Conservation (phyloP, 768 basidiomycete species). For the Clitopilus passeckerianus region DNA sequence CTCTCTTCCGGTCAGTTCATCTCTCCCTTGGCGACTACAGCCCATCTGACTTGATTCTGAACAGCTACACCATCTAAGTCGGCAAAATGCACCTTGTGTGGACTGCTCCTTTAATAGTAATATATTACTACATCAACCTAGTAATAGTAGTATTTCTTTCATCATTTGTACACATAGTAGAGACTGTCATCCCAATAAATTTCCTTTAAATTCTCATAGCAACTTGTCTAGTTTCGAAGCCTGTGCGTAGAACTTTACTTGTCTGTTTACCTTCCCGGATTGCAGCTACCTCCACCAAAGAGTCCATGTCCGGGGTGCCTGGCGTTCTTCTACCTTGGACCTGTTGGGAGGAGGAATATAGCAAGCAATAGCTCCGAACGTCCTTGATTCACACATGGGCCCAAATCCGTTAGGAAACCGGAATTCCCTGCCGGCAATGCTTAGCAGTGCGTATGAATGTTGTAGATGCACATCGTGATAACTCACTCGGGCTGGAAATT, state of each 20-base stretch:
- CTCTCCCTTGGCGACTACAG: not conserved
- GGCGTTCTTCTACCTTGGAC: not conserved
- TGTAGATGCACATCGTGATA: too few relatives aligned
- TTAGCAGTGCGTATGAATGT: too few relatives aligned
- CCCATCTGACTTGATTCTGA: not conserved
- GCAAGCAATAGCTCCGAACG: not conserved
- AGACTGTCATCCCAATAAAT: not conserved
- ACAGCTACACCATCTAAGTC: not conserved
- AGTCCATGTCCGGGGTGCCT: not conserved
- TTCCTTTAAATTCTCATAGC: not conserved
- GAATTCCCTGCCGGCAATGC: too few relatives aligned
- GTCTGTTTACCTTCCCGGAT: not conserved
- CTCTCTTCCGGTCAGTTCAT: conserved; percentile 43
- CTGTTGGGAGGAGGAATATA: not conserved
- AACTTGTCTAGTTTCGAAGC: too few relatives aligned
- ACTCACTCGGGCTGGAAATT: too few relatives aligned
- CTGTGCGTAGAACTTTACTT: not conserved
- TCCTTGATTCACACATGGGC: not conserved
- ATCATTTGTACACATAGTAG: not conserved
- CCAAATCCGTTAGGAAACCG: not conserved
- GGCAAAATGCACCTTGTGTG: not conserved
- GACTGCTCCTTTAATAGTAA: not conserved
- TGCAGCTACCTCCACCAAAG: not conserved
- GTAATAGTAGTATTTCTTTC: not conserved
- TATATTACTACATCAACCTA: not conserved